Conservation (phyloP, 257 asterid genomes). For the Solanum medicagineum region DNA sequence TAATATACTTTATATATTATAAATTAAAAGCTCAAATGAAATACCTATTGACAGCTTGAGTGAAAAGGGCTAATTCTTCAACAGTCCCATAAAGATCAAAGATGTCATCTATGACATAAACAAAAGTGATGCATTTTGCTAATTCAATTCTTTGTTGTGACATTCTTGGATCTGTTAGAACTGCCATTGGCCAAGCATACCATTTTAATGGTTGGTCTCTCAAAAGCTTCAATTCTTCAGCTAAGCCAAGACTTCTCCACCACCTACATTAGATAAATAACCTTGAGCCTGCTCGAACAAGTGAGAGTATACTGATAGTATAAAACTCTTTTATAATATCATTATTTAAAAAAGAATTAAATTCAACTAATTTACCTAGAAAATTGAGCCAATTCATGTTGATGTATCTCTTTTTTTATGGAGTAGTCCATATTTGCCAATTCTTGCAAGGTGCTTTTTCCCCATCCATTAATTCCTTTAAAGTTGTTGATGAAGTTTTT, state of each 20-base stretch:
- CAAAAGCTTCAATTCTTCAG: conserved; percentile 12
- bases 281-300: neutral
- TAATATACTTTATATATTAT: too few relatives aligned
- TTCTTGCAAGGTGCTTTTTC: conserved; percentile 14
- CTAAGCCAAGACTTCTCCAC: conserved; percentile 30
- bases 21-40: neutral
- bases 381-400: conserved; percentile 21
- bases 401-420: conserved; percentile 6
- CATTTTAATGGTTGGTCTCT: conserved; percentile 30
- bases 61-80: conserved; percentile 10
- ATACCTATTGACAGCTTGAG: conserved; percentile 1
- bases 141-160: conserved; percentile 16
- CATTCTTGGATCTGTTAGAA: neutral
- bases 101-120: conserved; percentile 26
- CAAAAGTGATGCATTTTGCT: conserved; percentile 13
- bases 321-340: neutral
- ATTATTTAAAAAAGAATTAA: neutral
- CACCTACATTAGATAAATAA: conserved; percentile 16
- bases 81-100: conserved; percentile 20
- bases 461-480: conserved; percentile 6
- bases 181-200: conserved; percentile 24
- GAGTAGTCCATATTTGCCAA: conserved; percentile 14
- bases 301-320: neutral
- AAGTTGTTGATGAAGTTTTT: neutral
- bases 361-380: conserved; percentile 9